Conservation (phyloP, 2,329 filamentous ascomycete species). For the Domatiomyces globalis region DNA sequence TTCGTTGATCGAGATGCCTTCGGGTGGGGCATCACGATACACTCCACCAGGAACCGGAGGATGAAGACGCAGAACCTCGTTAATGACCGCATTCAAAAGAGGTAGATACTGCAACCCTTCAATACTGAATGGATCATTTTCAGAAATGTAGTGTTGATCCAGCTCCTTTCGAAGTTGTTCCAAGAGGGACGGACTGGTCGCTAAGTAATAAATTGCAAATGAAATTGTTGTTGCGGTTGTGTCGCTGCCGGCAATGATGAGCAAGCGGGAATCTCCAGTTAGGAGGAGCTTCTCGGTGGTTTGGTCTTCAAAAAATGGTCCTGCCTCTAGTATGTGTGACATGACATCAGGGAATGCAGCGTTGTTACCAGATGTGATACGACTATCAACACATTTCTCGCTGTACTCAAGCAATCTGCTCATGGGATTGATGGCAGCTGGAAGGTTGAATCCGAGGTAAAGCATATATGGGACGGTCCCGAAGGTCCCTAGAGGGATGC, state of each 20-base stretch:
- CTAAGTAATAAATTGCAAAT: constrained; percentile 29
- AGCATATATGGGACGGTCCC: not conserved
- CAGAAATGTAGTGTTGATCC: not conserved
- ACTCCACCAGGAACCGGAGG: constrained; percentile 25
- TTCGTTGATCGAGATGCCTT: constrained; percentile 24
- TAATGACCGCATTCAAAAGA: constrained; percentile 25
- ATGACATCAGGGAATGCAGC: constrained; percentile 1
- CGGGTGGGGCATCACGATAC: constrained; percentile 24
- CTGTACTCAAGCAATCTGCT: not conserved
- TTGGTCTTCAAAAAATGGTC: not conserved
- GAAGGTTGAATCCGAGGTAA: not conserved
- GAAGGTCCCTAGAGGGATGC: not conserved
- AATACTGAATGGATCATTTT: not conserved
- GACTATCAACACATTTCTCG: not conserved
- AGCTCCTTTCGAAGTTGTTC: not conserved
- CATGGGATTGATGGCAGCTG: not conserved
- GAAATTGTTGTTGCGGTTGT: constrained; percentile 31
- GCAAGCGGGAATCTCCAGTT: not conserved
- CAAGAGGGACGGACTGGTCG: constrained; percentile 19
- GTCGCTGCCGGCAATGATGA: constrained; percentile 17
- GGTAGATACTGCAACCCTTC: too few species aligned
- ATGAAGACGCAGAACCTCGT: constrained; percentile 29
- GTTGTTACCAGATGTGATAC: not conserved
- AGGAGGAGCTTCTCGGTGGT: not conserved
- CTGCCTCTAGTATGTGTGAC: constrained; percentile 1